These are phyloP conservation scores for Gnaphalium uliginosum DNA, from an alignment of 129 eudicot genomes.

Conservation along the genomic window DNA sequence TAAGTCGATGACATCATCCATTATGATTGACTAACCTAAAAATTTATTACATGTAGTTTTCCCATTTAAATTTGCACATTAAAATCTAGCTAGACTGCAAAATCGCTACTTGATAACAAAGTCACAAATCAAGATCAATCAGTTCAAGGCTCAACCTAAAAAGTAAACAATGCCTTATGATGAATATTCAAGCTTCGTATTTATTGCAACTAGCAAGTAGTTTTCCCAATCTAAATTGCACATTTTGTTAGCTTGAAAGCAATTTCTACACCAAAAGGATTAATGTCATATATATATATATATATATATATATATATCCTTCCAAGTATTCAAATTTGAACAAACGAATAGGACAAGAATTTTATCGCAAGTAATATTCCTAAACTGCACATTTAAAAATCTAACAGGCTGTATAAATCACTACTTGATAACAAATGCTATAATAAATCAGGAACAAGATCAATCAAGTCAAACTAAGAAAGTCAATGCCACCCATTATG, in stretches of 20 bases:
- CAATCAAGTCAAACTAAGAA: neutral
- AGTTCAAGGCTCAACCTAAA: neutral
- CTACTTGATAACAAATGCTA: conserved; percentile 1
- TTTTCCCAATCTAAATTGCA: neutral
- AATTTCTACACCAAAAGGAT: neutral
- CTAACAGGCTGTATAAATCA: neutral
- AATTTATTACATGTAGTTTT: neutral
- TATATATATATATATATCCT: no score
- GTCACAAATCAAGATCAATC: neutral
- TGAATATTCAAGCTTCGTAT: neutral
- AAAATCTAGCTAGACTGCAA: neutral
- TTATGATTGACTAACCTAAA: neutral
- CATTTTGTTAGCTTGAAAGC: neutral
- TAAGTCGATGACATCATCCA: conserved; percentile 6
- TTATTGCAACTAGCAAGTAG: neutral
- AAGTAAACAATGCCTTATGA: neutral
- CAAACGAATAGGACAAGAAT: neutral
- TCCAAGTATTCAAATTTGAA: neutral
- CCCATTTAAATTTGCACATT: neutral
- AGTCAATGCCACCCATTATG: neutral
- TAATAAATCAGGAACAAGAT: neutral
- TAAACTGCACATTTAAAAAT: neutral
- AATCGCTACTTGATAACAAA: neutral
- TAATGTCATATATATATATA: no score
- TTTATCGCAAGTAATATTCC: neutral